phyloP scores from a whole-genome alignment of 345 rosid genomes.

The Rubroshorea leprosula region DNA sequence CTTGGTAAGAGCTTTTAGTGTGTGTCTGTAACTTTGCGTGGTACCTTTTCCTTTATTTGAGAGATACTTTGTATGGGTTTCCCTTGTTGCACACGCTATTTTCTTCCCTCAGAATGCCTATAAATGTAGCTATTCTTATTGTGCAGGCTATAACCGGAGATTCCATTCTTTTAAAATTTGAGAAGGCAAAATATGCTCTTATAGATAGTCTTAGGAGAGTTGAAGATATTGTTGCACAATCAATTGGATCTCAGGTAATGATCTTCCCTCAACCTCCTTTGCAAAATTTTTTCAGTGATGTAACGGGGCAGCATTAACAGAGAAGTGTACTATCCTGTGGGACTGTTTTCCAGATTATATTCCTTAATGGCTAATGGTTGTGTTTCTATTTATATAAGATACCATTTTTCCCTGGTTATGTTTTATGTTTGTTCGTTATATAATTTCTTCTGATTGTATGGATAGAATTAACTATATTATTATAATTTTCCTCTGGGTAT shows the following conservation, averaged over 20 bases:
- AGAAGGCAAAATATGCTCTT: constrained; percentile 68
- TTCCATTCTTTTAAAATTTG: constrained; percentile 81
- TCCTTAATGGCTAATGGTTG: not conserved
- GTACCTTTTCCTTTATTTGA: not conserved
- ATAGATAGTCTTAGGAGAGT: constrained; percentile 82
- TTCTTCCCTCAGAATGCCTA: not conserved
- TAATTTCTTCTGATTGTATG: not conserved
- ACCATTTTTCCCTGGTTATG: not conserved
- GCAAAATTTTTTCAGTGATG: too few relatives aligned
- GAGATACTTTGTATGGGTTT: not conserved
- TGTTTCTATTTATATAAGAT: not conserved
- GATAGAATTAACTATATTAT: not conserved
- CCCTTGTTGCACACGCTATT: not conserved
- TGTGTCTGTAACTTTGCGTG: not conserved
- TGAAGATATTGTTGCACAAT: constrained; percentile 86
- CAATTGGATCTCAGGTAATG: constrained; percentile 80
- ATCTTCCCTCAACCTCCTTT: too few relatives aligned
- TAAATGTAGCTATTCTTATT: constrained; percentile 11
- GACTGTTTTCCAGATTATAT: not conserved
- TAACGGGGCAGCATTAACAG: too few relatives aligned
- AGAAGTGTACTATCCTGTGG: too few relatives aligned
- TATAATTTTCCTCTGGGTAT: not conserved
- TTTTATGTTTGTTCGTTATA: not conserved
- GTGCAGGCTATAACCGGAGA: constrained; percentile 92
- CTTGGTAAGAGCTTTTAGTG: constrained; percentile 42